Conservation (phyloP, 495 filamentous ascomycete species). For the Penicillium tannophilum region DNA sequence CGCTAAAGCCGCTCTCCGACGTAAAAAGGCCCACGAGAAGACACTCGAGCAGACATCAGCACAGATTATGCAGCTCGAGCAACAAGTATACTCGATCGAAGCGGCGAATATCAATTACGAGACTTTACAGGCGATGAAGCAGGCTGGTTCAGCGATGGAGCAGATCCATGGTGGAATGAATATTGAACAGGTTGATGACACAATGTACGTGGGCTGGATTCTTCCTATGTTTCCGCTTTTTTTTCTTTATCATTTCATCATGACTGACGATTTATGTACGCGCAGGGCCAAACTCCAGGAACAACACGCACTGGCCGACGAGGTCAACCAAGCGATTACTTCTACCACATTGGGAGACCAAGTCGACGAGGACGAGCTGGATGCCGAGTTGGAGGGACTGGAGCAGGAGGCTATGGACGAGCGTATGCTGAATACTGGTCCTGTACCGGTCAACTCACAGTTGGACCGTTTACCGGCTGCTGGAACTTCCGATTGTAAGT, state of each 20-base stretch:
- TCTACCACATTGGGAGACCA: constrained; percentile 66
- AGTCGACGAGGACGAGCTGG: constrained; percentile 84
- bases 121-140: constrained; percentile 92
- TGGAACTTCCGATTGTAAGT: constrained; percentile 73
- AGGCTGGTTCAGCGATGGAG: constrained; percentile 85
- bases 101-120: constrained; percentile 98
- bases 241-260: neutral
- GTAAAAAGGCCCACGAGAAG: constrained; percentile 93
- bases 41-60: constrained; percentile 85
- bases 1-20: constrained; percentile 86
- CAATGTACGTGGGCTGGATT: constrained; percentile 69
- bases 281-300: constrained; percentile 88
- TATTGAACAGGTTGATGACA: constrained; percentile 89
- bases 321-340: constrained; percentile 85
- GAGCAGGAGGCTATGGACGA: constrained; percentile 88
- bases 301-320: constrained; percentile 88
- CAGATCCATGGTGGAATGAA: constrained; percentile 87
- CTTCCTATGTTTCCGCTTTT: neutral
- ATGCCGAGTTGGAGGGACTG: constrained; percentile 73
- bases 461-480: constrained; percentile 72
- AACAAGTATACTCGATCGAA: constrained; percentile 96
- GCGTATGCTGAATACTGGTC: constrained; percentile 89
- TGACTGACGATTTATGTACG: constrained; percentile 5
- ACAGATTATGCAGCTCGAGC: constrained; percentile 89
- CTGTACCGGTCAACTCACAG: constrained; percentile 68